Conservation (phyloP, 2,329 filamentous ascomycete genomes). For the Sclerotinia subarctica region DNA sequence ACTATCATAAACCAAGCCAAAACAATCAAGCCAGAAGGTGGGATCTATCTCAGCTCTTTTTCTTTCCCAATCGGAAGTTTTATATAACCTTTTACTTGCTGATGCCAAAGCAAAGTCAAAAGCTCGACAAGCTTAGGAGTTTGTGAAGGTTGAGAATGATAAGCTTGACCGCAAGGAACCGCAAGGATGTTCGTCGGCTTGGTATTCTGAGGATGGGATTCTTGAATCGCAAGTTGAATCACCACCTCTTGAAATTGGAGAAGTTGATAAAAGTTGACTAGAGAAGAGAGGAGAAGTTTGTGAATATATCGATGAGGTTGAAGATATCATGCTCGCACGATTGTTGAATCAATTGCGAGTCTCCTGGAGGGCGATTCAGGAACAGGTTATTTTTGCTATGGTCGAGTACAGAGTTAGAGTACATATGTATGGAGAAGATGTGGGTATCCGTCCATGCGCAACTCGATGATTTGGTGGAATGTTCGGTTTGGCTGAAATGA, state of each 20-base stretch:
- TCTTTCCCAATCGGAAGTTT: not conserved
- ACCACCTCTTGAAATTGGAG: not conserved
- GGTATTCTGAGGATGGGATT: not conserved
- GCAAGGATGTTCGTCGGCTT: not conserved
- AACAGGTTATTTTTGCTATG: not conserved
- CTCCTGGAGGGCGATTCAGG: not conserved
- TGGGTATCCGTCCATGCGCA: constrained; percentile 12
- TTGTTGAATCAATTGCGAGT: constrained; percentile 22
- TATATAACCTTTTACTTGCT: not conserved
- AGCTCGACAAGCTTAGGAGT: not conserved
- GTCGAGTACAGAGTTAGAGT: constrained; percentile 1
- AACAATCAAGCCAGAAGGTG: not conserved
- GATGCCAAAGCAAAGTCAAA: not conserved
- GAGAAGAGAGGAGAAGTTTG: constrained; percentile 12
- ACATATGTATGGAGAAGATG: constrained; percentile 4
- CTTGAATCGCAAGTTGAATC: not conserved
- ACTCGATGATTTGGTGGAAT: not conserved
- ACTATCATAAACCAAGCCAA: not conserved
- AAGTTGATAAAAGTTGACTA: not conserved
- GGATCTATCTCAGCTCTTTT: not conserved
- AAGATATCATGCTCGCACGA: constrained; percentile 30
- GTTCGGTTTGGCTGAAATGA: not conserved
- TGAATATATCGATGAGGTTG: constrained; percentile 22
- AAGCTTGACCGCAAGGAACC: not conserved
- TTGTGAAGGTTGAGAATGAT: not conserved